Evolutionary conservation across 192 early-diverging fungal genomes (phyloP).

Genomic region (Gonapodya prolifera): DNA sequence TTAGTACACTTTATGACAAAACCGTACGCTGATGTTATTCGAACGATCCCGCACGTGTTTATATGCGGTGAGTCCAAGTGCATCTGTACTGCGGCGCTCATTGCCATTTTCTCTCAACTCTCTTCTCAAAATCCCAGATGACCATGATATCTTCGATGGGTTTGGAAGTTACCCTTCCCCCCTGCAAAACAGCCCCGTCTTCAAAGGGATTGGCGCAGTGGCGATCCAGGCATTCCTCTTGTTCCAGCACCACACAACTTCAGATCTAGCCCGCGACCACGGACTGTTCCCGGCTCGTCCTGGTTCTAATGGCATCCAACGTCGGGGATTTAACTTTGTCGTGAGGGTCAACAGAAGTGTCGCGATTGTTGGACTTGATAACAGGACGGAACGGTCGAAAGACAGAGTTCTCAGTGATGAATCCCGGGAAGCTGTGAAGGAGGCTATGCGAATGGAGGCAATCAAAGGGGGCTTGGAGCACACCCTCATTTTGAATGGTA

Average conservation of each 20-base stretch:
- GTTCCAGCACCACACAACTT: conserved; percentile 72
- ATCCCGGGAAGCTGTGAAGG: conserved; percentile 47
- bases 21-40: neutral
- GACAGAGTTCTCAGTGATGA: conserved; percentile 40
- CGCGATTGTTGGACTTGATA: conserved; percentile 53
- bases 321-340: conserved; percentile 42
- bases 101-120: too few species aligned
- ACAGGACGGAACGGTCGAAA: conserved; percentile 56
- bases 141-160: conserved; percentile 81
- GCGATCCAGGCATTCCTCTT: conserved; percentile 69
- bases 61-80: neutral
- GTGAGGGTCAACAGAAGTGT: conserved; percentile 52
- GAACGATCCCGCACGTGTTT: neutral
- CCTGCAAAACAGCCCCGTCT: conserved; percentile 51
- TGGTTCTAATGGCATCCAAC: conserved; percentile 34
- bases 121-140: conserved; percentile 62
- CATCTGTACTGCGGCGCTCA: too few species aligned
- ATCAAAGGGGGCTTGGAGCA: conserved; percentile 44
- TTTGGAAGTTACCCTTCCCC: conserved; percentile 70
- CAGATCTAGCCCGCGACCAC: conserved; percentile 11
- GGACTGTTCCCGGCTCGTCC: conserved; percentile 13
- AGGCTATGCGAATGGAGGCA: conserved; percentile 32
- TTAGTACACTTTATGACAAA: conserved; percentile 29
- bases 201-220: conserved; percentile 57
- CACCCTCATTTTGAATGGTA: conserved; percentile 21